Evolutionary conservation across 2,329 filamentous ascomycete genomes (phyloP), one percentile per base, ranked within the genome.

Genomic region (Magnaporthiopsis incrustans): DNA sequence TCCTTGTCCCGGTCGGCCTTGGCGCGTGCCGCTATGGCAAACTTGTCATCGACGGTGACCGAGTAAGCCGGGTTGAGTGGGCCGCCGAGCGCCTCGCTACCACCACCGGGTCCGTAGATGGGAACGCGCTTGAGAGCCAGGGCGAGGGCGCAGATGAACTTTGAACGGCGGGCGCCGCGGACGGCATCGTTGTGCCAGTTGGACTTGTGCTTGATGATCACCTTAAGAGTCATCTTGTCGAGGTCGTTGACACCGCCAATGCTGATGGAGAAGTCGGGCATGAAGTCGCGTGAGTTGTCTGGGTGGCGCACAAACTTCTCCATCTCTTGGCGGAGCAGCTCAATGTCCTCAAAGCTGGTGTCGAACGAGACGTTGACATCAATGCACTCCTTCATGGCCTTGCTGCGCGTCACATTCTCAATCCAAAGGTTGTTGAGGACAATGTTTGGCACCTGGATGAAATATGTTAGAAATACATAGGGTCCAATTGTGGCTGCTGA

Each of bases 141-240:
- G 5, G 95, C 88, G 65, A 99, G 81, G 0, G 95, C 95, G 73
- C 93, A 97, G 87, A 98, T 96, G 78, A 99, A 98, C 77, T 97
- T 98, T 74, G 90, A 96, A 66, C 94, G 88, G 63, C 93, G 87
- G 8, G 89, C 84, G 25, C 89, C 88, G 57, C 93, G 89, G 57
- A 97, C 83, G 1, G 85, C 82, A 69, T 97, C 94, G 76, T 97
- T 92, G 69, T 91, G 86, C 90, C 91, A 94, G 77, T 94, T 95
- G 65, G 89, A 91, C 78, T 98, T 98, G 82, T 98, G 92, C 72
- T 89, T 87, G 72, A 97, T 92, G 70, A 90, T 88, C 56, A 97
- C 82, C 70, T 87, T 87, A 64, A 99, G 85, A 70, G 90, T 84
- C 62, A 98, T 81, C 78, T 97, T 97, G 77, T 96, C 91, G 79